Conservation (phyloP, 208 protist species). For the Acanthamoeba lenticulata region DNA sequence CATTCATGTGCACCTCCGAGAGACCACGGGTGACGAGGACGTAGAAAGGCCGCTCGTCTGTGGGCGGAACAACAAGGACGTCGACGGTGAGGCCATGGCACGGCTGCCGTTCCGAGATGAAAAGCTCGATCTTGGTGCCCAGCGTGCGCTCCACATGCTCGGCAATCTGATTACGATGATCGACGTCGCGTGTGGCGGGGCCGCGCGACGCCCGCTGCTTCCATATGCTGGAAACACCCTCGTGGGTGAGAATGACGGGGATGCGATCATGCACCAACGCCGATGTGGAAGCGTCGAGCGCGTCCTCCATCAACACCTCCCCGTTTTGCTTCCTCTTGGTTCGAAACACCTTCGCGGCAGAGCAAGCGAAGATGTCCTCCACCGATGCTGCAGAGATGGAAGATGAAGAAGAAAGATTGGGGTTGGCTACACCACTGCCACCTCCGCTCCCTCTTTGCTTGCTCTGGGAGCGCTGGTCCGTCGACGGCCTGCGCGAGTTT, state of each 20-base stretch:
- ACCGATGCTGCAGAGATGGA: neutral
- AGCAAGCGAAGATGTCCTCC: neutral
- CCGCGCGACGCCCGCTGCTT: constrained; percentile 14
- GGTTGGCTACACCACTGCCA: neutral
- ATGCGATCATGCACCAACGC: constrained; percentile 1
- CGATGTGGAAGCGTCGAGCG: neutral
- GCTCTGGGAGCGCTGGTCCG: neutral
- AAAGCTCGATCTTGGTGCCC: constrained; percentile 56
- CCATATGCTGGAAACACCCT: constrained; percentile 27
- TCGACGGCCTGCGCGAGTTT: neutral
- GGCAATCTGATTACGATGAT: constrained; percentile 36
- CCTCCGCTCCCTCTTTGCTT: neutral
- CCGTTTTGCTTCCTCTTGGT: constrained; percentile 44
- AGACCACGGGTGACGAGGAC: constrained; percentile 41
- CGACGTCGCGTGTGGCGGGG: constrained; percentile 28
- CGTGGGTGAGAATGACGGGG: constrained; percentile 41
- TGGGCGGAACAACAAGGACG: constrained; percentile 42
- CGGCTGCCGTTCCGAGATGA: constrained; percentile 44
- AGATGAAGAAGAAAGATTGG: neutral
- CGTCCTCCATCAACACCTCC: neutral
- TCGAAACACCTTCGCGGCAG: neutral
- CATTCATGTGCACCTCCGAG: constrained; percentile 55
- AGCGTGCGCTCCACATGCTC: constrained; percentile 44
- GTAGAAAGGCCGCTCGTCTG: constrained; percentile 49
- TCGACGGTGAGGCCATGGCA: constrained; percentile 50